phyloP scores from a whole-genome alignment of 345 rosid genomes.

The Hibiscus tridactylites region DNA sequence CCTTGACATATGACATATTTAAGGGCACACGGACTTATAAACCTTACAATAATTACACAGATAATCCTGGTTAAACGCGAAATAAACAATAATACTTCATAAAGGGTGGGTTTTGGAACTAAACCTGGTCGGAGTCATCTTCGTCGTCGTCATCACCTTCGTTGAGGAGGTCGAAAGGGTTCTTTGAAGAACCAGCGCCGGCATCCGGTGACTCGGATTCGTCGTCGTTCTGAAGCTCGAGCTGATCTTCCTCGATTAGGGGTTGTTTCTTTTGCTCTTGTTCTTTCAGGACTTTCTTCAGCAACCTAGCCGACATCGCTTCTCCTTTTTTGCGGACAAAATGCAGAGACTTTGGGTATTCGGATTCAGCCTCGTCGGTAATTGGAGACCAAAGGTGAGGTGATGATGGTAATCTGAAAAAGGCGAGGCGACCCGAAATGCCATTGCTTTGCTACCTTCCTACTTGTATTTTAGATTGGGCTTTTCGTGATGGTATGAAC shows the following conservation, averaged over 20 bases:
- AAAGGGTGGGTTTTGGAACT: not conserved
- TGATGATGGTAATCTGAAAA: not conserved
- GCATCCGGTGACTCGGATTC: conserved; percentile 37
- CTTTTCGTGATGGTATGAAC: not conserved
- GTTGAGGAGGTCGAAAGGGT: conserved; percentile 79
- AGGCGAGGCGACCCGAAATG: not conserved
- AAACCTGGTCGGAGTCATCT: conserved; percentile 26
- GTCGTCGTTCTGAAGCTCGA: conserved; percentile 21
- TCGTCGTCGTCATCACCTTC: conserved; percentile 30
- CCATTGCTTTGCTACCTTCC: not conserved
- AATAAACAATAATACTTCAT: not conserved
- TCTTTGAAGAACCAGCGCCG: conserved; percentile 30
- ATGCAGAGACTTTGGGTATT: conserved; percentile 5
- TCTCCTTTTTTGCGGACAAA: not conserved
- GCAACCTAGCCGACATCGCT: conserved; percentile 61
- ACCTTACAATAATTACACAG: not conserved
- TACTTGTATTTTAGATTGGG: not conserved
- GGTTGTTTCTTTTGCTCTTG: conserved; percentile 42
- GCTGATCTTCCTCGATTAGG: conserved; percentile 21
- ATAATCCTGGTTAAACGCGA: not conserved
- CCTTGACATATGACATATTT: conserved; percentile 36
- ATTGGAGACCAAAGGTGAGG: not conserved
- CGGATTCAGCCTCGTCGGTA: not conserved
- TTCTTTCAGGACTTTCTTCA: conserved; percentile 70
- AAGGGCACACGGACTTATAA: not conserved